Base-by-base conservation (phyloP, 257 asterid species). In the Solanum lignicaule region DNA sequence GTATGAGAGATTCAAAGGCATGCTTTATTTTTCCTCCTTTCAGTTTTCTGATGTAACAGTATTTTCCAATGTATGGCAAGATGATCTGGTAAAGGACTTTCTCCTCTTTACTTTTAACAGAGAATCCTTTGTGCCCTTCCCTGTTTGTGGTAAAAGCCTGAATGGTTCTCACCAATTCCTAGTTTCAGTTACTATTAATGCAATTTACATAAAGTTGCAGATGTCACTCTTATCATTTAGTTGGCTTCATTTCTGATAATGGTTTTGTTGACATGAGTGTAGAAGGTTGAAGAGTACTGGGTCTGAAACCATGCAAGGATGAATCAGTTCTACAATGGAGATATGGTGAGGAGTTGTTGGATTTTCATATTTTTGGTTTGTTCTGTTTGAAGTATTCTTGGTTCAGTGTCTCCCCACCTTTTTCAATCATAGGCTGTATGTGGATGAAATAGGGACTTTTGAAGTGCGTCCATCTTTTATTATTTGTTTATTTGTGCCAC, bases 391-490 rank as follows among this genome's bases (percentile, higher is more conserved):
- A 39, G 41, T n/a, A n/a, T 65, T 65, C 25, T 65, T 9, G 32
- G 23, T 52, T 52, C 62, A 52, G 62, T 48, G 60, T 52, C 62
- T 52, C n/a, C 62, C 62, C 62, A 6, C 10, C 62, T 52, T 52
- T 6, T 52, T 52, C 2, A 0, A 0, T 41, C 0, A 52, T 52
- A 6, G 58, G 20, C 0, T 43, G 0, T 52, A 16, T 52, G 1
- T 52, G 62, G 1, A 52, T 0, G 23, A 52, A 52, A 52, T 52
- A 18, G 62, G 62, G 2, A 52, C 0, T 52, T 52, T 18, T 0
- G 62, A 52, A 52, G 62, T 1, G n/a, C 1, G 62, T 6, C 62
- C 23, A 52, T 0, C 62, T 52, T 52, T 16, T 52, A 2, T 52
- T 52, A 52, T 16, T 52, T 52, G 62, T 52, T 52, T 52, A 18